phyloP scores from a whole-genome alignment of 2,329 filamentous ascomycete genomes.

The Venturiaceae sp. region DNA sequence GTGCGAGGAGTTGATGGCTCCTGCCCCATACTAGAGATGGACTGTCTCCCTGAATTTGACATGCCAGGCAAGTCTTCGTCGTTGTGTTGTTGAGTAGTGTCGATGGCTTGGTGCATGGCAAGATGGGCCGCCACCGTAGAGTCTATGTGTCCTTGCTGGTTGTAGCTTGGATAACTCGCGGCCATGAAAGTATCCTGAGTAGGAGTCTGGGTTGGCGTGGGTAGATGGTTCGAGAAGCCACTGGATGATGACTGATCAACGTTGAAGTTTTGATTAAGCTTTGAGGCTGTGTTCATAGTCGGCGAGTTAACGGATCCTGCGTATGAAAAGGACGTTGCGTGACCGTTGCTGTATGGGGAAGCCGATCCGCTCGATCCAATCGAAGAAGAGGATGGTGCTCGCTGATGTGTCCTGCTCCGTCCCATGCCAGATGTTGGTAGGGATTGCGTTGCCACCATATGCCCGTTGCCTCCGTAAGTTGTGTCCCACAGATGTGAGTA shows the following conservation, averaged over 20 bases:
- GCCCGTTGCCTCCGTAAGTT: slow-evolving; percentile 15
- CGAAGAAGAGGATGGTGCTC: slow-evolving; percentile 28
- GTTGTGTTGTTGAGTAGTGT: slow-evolving; percentile 36
- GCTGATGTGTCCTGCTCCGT: slow-evolving; percentile 22
- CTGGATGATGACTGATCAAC: slow-evolving; percentile 33
- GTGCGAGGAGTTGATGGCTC: slow-evolving; percentile 53
- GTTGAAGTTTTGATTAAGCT: slow-evolving; percentile 29
- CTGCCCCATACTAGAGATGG: slow-evolving; percentile 50
- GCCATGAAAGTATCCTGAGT: slow-evolving; percentile 40
- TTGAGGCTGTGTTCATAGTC: slow-evolving; percentile 13
- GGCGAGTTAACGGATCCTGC: slow-evolving; percentile 2
- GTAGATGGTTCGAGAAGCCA: slow-evolving; percentile 29
- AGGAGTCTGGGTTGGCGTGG: slow-evolving; percentile 46
- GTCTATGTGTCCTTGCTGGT: slow-evolving; percentile 31
- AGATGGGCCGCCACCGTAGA: slow-evolving; percentile 41
- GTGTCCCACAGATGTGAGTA: neutral
- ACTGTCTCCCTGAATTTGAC: slow-evolving; percentile 44
- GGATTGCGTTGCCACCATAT: slow-evolving; percentile 13
- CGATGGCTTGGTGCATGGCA: slow-evolving; percentile 49
- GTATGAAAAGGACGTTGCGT: slow-evolving; percentile 9
- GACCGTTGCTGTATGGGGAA: slow-evolving; percentile 3
- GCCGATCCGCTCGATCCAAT: slow-evolving; percentile 19
- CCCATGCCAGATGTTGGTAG: slow-evolving; percentile 21
- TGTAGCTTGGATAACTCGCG: slow-evolving; percentile 35
- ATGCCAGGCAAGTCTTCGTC: slow-evolving; percentile 43